Evolutionary conservation across 164 flowering plant species (phyloP), one percentile per base, ranked within the genome.

Genomic region (Annona squamosa): DNA sequence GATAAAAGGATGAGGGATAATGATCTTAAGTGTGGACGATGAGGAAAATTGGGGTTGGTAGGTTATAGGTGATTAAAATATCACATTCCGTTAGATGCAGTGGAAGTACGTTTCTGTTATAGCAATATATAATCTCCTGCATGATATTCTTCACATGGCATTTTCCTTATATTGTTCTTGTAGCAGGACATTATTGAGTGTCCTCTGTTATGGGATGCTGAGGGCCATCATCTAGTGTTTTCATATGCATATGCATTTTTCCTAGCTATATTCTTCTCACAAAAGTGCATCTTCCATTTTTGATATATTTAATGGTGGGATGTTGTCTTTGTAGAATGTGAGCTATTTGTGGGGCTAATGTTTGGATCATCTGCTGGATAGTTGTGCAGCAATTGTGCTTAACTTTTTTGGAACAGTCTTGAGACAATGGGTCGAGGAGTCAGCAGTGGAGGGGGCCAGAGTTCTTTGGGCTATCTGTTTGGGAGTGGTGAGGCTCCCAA

Each of bases 371-470:
- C 13, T 61, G 26, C 3, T 41, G 65, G 19, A 44, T 43, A 16
- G 41, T n/a, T 42, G 6, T 70, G 56, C 73, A 75, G 71, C 71
- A 65, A 19, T 46, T 63, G 45, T 59, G 9, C 41, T 68, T 46
- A 17, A 61, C 3, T 44, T 45, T 56, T 43, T 68, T 48, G n/a
- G 63, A 59, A 48, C 48, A 71, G 41, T n/a, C 19, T 44, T 46
- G 75, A 63, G 72, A 82, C 59, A 73, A 85, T 85, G 88, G 85
- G 84, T 69, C 85, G 88, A 68, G 88, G 87, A 79, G 84, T 81
- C 45, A 86, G 88, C 80, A 78, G 82, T 66, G 88, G 88, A 17
- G 88, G 88, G n/a, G 88, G 88, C 3, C 86, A 82, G 78, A 86
- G 88, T 81, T 86, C 88, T 12, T 73, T 86, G 76, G 84, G 84